phyloP scores from a whole-genome alignment of 148 eudicot species.

The Polygonum aviculare region DNA sequence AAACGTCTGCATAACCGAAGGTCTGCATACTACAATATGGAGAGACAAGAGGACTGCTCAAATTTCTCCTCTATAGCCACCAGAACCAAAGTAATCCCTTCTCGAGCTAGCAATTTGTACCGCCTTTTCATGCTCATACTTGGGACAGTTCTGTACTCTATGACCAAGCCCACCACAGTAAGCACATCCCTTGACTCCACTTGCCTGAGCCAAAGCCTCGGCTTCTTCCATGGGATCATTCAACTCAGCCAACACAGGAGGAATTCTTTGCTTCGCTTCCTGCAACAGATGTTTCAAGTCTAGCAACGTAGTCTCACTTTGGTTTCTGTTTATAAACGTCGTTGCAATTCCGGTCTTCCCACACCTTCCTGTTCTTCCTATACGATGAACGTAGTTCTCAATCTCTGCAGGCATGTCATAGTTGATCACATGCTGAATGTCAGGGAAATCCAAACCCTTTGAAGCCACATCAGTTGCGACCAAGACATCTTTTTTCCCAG shows the following conservation, averaged over 20 bases:
- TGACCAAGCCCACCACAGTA: conserved; percentile 93
- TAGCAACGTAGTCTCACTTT: conserved; percentile 73
- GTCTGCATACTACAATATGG: neutral
- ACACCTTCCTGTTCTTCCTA: conserved; percentile 86
- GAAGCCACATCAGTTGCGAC: conserved; percentile 98
- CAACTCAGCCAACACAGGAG: conserved; percentile 74
- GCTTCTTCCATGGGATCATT: conserved; percentile 76
- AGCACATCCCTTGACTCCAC: conserved; percentile 73
- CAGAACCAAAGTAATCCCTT: conserved; percentile 77
- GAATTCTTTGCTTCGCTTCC: conserved; percentile 90
- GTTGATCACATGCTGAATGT: conserved; percentile 83
- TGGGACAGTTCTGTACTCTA: conserved; percentile 67
- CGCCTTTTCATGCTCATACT: conserved; percentile 72
- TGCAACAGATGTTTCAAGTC: conserved; percentile 80
- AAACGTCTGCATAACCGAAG: neutral
- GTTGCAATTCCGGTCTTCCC: conserved; percentile 93
- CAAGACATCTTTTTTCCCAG: conserved; percentile 67
- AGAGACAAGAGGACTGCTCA: conserved; percentile 15
- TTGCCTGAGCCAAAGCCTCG: conserved; percentile 46
- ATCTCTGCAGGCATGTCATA: conserved; percentile 96
- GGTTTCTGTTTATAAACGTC: conserved; percentile 81
- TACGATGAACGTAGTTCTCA: conserved; percentile 88
- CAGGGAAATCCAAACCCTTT: conserved; percentile 86
- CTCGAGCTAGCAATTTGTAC: conserved; percentile 55
- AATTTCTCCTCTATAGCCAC: conserved; percentile 87